Base-by-base conservation (phyloP, 371 early-diverging fungal genomes). In the Apophysomyces sp. region DNA sequence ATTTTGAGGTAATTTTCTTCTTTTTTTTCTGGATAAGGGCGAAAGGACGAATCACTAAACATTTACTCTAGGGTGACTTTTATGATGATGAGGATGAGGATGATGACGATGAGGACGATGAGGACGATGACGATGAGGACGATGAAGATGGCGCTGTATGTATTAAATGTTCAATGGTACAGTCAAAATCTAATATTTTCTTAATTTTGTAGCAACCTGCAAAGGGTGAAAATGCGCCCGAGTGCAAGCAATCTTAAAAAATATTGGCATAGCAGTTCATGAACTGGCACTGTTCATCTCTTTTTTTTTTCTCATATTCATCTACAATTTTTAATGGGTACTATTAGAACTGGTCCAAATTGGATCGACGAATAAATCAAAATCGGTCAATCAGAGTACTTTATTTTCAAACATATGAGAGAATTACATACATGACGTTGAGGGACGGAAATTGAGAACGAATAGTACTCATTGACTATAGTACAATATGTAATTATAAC, bases 31-130 rank as follows among this genome's bases (percentile, higher is more conserved):
- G 1, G 34, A 8, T 34, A 8, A 34, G n/a, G n/a, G n/a, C n/a
- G 62, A 55, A 18, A 81, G 76, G 49, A 77, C 72, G 36, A 69
- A 69, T 63, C 78, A 82, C 13, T 49, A 21, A 32, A 52, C 21
- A 9, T 40, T 27, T 2, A 16, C 51, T 31, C 56, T 82, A 85
- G 58, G 85, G 82, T 53, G 86, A 86, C 18, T 85, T 85, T 51
- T 84, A 85, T 58, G 86, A 86, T 52, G 89, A 89, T 31, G 86
- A 89, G 15, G 84, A 83, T 21, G 89, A 89, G 1, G 89, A 89
- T 27, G 81, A 86, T 11, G 76, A 72, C 0, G 76, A 77, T 8
- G 78, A 82, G 26, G 81, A 78, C 1, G 81, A 82, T 18, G 83
- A 83, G 1, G 78, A 80, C 13, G 79, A 82, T 0, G 84, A 81